Conservation (phyloP, 2,329 filamentous ascomycete genomes). For the Bipolaris oryzae region DNA sequence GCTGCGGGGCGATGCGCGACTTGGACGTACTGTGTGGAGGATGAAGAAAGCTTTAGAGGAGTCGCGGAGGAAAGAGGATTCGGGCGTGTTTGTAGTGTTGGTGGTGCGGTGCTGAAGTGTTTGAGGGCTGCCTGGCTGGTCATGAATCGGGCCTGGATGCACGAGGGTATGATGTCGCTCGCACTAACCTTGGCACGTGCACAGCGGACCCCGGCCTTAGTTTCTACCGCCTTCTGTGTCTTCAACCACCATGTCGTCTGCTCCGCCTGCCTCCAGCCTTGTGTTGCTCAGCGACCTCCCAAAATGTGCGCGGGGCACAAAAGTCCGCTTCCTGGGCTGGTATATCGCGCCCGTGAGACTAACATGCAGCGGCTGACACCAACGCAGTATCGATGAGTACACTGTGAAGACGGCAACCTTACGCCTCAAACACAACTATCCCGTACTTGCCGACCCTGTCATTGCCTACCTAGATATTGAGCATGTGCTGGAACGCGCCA, state of each 20-base stretch:
- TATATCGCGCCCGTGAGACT: conserved; percentile 52
- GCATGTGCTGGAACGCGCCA: conserved; percentile 70
- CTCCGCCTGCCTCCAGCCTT: conserved; percentile 62
- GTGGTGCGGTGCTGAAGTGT: conserved; percentile 18
- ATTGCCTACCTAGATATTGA: conserved; percentile 71
- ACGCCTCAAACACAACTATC: conserved; percentile 71
- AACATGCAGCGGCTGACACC: conserved; percentile 17
- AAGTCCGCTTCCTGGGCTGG: conserved; percentile 93
- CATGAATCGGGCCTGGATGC: conserved; percentile 26
- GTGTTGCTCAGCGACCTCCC: conserved; percentile 58
- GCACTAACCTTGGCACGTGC: conserved; percentile 29
- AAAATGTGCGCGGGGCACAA: conserved; percentile 63
- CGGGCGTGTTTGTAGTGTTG: conserved; percentile 11
- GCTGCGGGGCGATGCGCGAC: conserved; percentile 17
- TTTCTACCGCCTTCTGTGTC: conserved; percentile 17
- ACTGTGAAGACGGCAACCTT: conserved; percentile 64
- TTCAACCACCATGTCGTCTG: conserved; percentile 35
- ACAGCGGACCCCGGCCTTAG: conserved; percentile 16
- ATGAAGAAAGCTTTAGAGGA: neutral
- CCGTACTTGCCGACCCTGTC: conserved; percentile 48
- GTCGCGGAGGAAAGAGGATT: neutral
- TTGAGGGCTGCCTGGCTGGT: conserved; percentile 25
- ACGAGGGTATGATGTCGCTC: conserved; percentile 35
- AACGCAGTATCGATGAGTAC: conserved; percentile 64
- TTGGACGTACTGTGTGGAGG: conserved; percentile 20